Conservation (phyloP, 2,329 filamentous ascomycete genomes). For the Cytospora mali region DNA sequence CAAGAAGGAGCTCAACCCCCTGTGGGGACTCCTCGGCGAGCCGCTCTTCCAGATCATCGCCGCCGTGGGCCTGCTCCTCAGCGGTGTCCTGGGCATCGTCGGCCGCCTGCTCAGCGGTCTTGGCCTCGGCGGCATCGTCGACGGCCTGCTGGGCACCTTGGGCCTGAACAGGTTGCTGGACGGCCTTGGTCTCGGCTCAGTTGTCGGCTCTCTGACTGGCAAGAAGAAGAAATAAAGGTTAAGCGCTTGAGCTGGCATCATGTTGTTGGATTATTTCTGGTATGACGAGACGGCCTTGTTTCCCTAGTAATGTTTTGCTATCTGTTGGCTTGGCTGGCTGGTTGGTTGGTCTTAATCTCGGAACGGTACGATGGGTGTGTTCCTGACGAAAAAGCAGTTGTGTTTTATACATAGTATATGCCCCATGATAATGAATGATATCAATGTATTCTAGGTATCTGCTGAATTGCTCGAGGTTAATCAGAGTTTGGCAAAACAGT, state of each 20-base stretch:
- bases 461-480: background rate
- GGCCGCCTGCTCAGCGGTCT: slow-evolving; percentile 79
- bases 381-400: background rate
- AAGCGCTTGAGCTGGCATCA: slow-evolving; percentile 1
- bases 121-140: slow-evolving; percentile 79
- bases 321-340: background rate
- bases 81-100: slow-evolving; percentile 81
- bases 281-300: background rate
- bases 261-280: background rate
- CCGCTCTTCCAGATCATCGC: slow-evolving; percentile 92
- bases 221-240: slow-evolving; percentile 41
- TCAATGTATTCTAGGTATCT: background rate
- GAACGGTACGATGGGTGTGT: background rate
- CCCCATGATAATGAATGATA: slow-evolving; percentile 4
- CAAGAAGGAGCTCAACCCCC: slow-evolving; percentile 91
- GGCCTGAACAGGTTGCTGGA: slow-evolving; percentile 76
- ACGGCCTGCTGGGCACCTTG: slow-evolving; percentile 75
- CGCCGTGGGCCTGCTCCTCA: slow-evolving; percentile 80
- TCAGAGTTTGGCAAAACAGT: background rate
- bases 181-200: slow-evolving; percentile 65
- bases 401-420: background rate
- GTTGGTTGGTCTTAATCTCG: background rate
- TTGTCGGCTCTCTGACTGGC: slow-evolving; percentile 48
- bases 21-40: slow-evolving; percentile 82
- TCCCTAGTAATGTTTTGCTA: background rate